These are phyloP conservation scores for Ophiostoma piceae DNA, from an alignment of 2,329 filamentous ascomycete genomes.

Conservation along the genomic window DNA sequence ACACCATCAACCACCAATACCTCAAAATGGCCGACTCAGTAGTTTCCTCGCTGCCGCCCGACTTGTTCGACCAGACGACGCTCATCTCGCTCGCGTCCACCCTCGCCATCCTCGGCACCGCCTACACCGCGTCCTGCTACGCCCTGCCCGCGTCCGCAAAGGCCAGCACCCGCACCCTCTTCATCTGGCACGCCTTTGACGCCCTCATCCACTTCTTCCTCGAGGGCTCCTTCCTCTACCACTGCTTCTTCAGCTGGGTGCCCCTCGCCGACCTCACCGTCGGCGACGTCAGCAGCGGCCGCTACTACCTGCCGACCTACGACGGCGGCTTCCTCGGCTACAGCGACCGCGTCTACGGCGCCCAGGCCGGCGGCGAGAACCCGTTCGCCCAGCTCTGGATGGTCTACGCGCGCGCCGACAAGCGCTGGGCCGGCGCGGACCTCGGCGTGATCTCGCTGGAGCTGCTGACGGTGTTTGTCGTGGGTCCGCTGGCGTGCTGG, in stretches of 20 bases:
- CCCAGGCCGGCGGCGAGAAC: constrained; percentile 51
- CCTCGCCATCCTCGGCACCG: constrained; percentile 47
- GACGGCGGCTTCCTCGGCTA: constrained; percentile 46
- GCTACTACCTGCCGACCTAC: constrained; percentile 43
- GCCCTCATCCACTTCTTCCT: constrained; percentile 86
- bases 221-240: constrained; percentile 87
- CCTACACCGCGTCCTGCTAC: constrained; percentile 45
- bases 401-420: constrained; percentile 62
- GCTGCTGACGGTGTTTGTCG: constrained; percentile 59
- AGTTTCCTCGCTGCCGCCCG: constrained; percentile 41
- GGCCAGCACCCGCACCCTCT: constrained; percentile 69
- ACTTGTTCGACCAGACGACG: constrained; percentile 57
- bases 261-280: constrained; percentile 34
- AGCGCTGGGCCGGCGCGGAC: constrained; percentile 59
- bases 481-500: constrained; percentile 54
- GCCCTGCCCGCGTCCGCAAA: constrained; percentile 48
- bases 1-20: background rate
- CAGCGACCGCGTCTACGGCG: constrained; percentile 48
- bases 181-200: constrained; percentile 93
- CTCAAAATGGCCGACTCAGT: constrained; percentile 17
- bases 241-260: constrained; percentile 72
- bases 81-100: constrained; percentile 54
- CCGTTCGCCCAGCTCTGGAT: constrained; percentile 60
- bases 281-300: constrained; percentile 33
- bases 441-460: constrained; percentile 59